Evolutionary conservation across 2,329 filamentous ascomycete species (phyloP).

Genomic region (Cladobotryum protrusum): DNA sequence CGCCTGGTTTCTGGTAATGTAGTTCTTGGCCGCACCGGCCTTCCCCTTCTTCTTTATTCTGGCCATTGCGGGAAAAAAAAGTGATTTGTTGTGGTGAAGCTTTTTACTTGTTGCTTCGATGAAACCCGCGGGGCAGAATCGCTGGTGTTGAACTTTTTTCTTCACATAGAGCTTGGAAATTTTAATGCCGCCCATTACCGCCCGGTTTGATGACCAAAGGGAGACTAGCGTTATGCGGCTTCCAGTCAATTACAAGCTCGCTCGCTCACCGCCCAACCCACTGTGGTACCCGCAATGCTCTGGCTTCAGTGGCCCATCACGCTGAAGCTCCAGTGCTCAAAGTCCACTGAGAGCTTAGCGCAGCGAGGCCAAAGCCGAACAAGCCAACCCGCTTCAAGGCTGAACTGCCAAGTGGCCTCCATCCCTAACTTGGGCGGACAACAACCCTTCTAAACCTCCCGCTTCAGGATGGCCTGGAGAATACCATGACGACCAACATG

Average conservation of each 20-base stretch:
- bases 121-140: constrained; percentile 28
- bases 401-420: constrained; percentile 28
- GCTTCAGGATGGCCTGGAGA: constrained; percentile 19
- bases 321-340: background rate
- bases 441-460: constrained; percentile 11
- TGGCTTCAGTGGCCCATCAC: background rate
- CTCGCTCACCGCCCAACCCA: constrained; percentile 20
- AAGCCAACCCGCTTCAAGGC: background rate
- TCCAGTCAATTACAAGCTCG: background rate
- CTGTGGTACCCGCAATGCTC: constrained; percentile 3
- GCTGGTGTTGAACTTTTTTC: constrained; percentile 24
- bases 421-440: constrained; percentile 1
- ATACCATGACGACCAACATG: constrained; percentile 34
- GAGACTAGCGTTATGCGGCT: constrained; percentile 12
- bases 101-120: constrained; percentile 14
- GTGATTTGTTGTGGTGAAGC: constrained; percentile 10
- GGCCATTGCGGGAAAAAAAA: constrained; percentile 45
- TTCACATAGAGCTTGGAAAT: constrained; percentile 21
- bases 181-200: constrained; percentile 30
- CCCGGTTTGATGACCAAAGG: constrained; percentile 11
- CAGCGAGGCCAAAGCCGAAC: background rate
- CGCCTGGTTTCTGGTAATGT: constrained; percentile 93
- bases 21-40: constrained; percentile 93
- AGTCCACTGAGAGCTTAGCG: background rate
- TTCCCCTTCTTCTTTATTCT: constrained; percentile 90